phyloP scores from a whole-genome alignment of 306 rosid genomes.

The Sindora glabra region DNA sequence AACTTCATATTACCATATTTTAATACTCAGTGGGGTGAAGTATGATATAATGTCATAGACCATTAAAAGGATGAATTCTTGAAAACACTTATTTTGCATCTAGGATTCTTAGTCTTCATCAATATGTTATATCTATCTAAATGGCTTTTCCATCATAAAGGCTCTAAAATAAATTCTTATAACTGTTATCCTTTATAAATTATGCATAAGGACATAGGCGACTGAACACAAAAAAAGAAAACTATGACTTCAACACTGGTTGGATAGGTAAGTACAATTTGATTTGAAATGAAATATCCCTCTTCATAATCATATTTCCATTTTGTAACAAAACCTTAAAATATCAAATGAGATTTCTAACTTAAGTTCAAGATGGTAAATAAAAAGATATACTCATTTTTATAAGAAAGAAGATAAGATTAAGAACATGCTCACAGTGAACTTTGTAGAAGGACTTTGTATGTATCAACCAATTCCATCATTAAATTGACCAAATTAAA shows the following conservation, averaged over 20 bases:
- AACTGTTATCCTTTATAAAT: background rate
- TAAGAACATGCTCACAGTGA: slow-evolving; percentile 69
- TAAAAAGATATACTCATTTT: background rate
- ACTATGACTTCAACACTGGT: background rate
- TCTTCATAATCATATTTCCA: background rate
- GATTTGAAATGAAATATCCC: too few species aligned
- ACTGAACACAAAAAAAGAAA: background rate
- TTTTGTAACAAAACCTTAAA: background rate
- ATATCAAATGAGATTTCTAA: background rate
- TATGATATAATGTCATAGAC: too few species aligned
- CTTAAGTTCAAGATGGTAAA: background rate
- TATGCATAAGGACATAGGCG: background rate
- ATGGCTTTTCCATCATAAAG: too few species aligned
- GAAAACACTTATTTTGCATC: background rate
- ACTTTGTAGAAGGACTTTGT: slow-evolving; percentile 74
- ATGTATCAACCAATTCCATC: slow-evolving; percentile 94
- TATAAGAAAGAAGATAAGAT: background rate
- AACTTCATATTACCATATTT: too few species aligned
- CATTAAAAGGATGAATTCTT: background rate
- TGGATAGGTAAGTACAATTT: too few species aligned
- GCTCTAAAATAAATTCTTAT: background rate
- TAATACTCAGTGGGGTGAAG: too few species aligned
- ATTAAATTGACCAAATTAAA: slow-evolving; percentile 90
- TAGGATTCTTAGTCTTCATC: background rate
- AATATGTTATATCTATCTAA: too few species aligned